Evolutionary conservation across 257 asterid genomes (phyloP).

Genomic region (Hygrophila difformis): DNA sequence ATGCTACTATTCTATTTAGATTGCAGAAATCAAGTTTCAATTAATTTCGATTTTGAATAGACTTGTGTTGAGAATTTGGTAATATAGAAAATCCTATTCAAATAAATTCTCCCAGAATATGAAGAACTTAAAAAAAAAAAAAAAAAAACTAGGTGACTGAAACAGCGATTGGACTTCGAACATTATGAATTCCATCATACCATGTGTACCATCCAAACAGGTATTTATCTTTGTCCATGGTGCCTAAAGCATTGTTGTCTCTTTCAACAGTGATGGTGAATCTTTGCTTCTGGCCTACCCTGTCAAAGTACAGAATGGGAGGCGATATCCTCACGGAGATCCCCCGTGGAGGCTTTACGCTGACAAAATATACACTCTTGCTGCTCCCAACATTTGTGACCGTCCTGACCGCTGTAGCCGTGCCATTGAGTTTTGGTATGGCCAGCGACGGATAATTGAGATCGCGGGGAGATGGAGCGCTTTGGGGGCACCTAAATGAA

Average conservation of each 20-base stretch:
- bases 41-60: too few species aligned
- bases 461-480: constrained; percentile 22
- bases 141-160: too few species aligned
- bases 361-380: constrained; percentile 42
- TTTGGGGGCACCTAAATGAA: constrained; percentile 33
- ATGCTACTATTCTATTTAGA: too few species aligned
- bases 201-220: constrained; percentile 51
- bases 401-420: constrained; percentile 41
- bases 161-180: constrained; percentile 46
- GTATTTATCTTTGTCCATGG: constrained; percentile 27
- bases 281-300: constrained; percentile 38
- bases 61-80: too few species aligned
- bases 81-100: too few species aligned
- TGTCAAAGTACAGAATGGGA: constrained; percentile 38
- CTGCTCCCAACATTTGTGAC: constrained; percentile 66
- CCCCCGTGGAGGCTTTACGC: constrained; percentile 57
- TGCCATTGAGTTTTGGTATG: constrained; percentile 42
- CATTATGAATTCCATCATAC: constrained; percentile 45
- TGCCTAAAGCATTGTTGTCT: constrained; percentile 7
- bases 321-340: constrained; percentile 54
- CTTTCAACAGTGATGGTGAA: constrained; percentile 54
- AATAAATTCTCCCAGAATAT: too few species aligned
- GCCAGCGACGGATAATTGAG: constrained; percentile 61
- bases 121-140: too few species aligned
- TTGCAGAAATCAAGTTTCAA: too few species aligned